A percentile compares a stretch with the other conserved stretches of the same genome.
Evolutionary conservation across 495 filamentous ascomycete species (phyloP).

Genomic region (Neurospora sp.): DNA sequence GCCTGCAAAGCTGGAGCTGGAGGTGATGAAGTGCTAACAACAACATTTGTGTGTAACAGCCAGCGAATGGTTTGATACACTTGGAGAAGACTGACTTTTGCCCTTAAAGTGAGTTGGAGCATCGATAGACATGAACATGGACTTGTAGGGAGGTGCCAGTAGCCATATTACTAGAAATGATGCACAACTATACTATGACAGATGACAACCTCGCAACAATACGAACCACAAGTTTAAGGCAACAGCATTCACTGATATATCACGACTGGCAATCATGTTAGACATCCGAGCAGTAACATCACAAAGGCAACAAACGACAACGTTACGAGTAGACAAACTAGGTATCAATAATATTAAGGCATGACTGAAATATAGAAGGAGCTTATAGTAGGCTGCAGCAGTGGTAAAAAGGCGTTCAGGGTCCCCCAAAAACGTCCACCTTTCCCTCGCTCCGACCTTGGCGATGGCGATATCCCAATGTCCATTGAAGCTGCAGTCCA

Average conservation of each 20-base stretch:
- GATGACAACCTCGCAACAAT: background rate
- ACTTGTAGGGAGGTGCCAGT: slow-evolving; percentile 11
- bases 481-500: background rate
- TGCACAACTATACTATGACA: background rate
- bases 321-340: background rate
- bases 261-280: background rate
- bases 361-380: background rate
- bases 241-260: background rate
- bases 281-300: background rate
- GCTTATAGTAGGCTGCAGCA: background rate
- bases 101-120: background rate
- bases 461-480: background rate
- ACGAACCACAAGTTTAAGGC: background rate
- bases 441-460: background rate
- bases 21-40: slow-evolving; percentile 6
- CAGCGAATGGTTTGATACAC: slow-evolving; percentile 43
- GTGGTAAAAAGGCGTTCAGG: background rate
- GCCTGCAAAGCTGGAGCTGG: background rate
- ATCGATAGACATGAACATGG: slow-evolving; percentile 5
- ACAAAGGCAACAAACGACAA: background rate
- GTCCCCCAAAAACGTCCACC: background rate
- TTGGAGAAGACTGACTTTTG: slow-evolving; percentile 28
- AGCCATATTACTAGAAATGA: background rate
- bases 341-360: background rate
- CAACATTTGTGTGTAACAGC: slow-evolving; percentile 21